Conservation (phyloP, 208 protist species). For the Plasmodiophora brassicae region DNA sequence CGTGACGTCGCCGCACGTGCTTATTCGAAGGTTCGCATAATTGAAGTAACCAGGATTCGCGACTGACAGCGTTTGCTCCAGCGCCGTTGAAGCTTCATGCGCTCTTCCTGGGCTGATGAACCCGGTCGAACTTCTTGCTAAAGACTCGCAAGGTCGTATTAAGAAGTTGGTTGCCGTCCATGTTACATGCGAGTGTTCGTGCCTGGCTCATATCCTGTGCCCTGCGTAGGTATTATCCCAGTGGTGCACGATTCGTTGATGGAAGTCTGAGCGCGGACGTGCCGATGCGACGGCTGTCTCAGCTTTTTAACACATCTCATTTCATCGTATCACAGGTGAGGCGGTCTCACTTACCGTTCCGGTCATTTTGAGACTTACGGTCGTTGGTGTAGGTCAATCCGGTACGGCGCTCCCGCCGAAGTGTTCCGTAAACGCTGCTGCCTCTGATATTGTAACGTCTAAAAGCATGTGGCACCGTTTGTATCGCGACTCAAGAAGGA, state of each 20-base stretch:
- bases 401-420: background rate
- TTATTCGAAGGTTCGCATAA: background rate
- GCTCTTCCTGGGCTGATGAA: constrained; percentile 13
- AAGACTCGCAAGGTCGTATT: background rate
- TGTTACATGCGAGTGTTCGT: background rate
- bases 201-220: background rate
- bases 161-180: background rate
- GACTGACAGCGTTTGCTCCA: too few species aligned
- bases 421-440: too few species aligned
- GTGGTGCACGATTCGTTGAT: constrained; percentile 11
- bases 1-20: background rate
- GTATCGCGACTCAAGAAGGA: background rate
- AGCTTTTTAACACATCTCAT: constrained; percentile 22
- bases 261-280: background rate
- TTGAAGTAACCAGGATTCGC: too few species aligned
- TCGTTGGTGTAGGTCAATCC: background rate
- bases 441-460: too few species aligned
- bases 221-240: constrained; percentile 11
- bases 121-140: background rate
- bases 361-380: background rate
- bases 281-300: background rate
- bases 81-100: constrained; percentile 4
- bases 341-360: background rate
- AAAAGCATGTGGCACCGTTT: background rate
- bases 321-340: constrained; percentile 26